Evolutionary conservation across 371 early-diverging fungal genomes (phyloP), one percentile per base, ranked within the genome.

Genomic region (Gilbertella persicaria): DNA sequence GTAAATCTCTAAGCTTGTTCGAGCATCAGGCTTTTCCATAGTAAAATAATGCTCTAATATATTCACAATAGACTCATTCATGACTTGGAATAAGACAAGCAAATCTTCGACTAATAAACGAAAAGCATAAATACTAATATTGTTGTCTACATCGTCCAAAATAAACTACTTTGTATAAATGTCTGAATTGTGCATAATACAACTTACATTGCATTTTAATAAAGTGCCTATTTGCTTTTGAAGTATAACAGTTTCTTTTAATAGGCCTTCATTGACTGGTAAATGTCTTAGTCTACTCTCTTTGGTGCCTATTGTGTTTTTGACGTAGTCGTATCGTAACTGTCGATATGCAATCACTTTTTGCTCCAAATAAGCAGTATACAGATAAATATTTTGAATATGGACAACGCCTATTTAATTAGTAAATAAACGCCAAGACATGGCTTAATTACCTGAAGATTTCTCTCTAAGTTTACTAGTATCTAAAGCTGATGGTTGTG

Each of bases 61-160:
- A 54, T 92, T 89, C 50, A 96, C 92, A 26, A 95, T 91, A 14
- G 90, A 93, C 65, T 94, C 94, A 66, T 96, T 97, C 70, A 94
- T 75, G 3, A 90, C 81, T 65, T 92, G 91, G 69, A 94, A 96
- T 16, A 96, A 75, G 9, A 80, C 78, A 44, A 96, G 70, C 67
- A 94, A 79, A 62, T 97, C 98, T 21, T 90, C 89, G 17, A 95
- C 70, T 19, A 95, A 74, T 45, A 96, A 68, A 14, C 92, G 76
- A 68, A 89, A 95, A 3, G 94, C 92, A 44, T 87, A 85, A 21
- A 93, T 73, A 0, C 94, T 93, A 4, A 94, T 88, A 17, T 91
- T 89, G 62, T 94, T 94, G 71, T 94, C 90, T 23, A 92, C 78
- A 24, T 89, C 89, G 21, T 92, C 92, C 17, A 87, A 35, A 12